Conservation (phyloP, 352 stramenopile genomes). For the Phytophthora macrochlamydospora region DNA sequence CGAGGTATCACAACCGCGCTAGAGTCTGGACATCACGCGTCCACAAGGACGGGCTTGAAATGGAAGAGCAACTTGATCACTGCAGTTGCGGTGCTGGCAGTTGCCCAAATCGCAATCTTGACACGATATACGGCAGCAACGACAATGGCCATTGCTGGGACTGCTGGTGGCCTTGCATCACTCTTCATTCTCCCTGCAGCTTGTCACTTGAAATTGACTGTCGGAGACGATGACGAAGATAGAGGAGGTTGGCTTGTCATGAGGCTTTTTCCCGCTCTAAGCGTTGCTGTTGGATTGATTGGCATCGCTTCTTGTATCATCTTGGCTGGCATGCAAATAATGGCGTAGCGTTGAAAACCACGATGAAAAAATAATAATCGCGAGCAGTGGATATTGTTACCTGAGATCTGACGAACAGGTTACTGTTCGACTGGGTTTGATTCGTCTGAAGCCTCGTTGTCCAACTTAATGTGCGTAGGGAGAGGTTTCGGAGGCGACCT, state of each 20-base stretch:
- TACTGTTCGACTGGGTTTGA: background rate
- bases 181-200: conserved; percentile 58
- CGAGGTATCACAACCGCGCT: conserved; percentile 2
- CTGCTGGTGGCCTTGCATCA: conserved; percentile 42
- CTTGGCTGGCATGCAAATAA: conserved; percentile 24
- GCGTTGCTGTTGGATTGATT: conserved; percentile 38
- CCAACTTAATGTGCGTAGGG: conserved; percentile 32
- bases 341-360: background rate
- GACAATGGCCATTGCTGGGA: conserved; percentile 49
- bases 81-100: conserved; percentile 14
- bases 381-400: background rate
- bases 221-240: conserved; percentile 20
- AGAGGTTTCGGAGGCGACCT: conserved; percentile 50
- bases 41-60: conserved; percentile 8
- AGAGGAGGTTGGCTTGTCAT: conserved; percentile 31
- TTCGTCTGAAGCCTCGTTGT: background rate
- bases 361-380: background rate
- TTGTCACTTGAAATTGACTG: conserved; percentile 50
- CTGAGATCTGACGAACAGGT: background rate
- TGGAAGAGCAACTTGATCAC: conserved; percentile 29
- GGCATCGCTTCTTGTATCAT: conserved; percentile 38
- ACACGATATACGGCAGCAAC: conserved; percentile 27
- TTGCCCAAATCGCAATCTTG: conserved; percentile 49
- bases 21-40: conserved; percentile 8
- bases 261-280: conserved; percentile 34